Conservation (phyloP, 768 basidiomycete genomes). For the Tulasnella sp. region DNA sequence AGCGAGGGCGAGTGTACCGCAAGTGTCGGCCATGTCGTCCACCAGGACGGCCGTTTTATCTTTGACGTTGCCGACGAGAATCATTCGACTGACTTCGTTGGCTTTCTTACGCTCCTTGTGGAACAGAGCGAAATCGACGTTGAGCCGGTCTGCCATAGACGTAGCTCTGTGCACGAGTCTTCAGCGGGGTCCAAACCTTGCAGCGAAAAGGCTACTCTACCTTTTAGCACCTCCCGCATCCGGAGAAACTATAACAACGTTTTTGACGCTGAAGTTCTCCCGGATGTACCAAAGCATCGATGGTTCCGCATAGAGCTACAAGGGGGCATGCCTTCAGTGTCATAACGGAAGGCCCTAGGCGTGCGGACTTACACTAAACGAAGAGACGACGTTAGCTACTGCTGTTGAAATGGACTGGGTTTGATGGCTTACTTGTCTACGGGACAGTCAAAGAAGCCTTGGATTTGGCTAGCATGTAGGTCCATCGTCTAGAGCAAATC, state of each 20-base stretch:
- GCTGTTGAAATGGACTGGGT: neutral
- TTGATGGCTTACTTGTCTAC: constrained; percentile 83
- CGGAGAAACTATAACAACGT: constrained; percentile 93
- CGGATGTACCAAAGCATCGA: constrained; percentile 94
- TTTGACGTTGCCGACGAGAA: constrained; percentile 89
- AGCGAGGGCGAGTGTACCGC: constrained; percentile 89
- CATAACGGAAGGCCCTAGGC: neutral
- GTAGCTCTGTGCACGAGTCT: constrained; percentile 64
- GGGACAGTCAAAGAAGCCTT: constrained; percentile 99
- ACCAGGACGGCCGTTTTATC: constrained; percentile 92
- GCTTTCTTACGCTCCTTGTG: constrained; percentile 99
- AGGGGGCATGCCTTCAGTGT: constrained; percentile 27
- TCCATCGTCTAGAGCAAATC: constrained; percentile 83
- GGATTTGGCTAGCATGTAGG: constrained; percentile 96
- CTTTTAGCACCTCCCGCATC: constrained; percentile 98
- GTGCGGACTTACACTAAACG: constrained; percentile 27
- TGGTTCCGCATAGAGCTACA: constrained; percentile 89
- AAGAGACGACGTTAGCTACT: neutral
- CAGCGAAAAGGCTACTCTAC: constrained; percentile 41
- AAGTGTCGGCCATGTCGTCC: constrained; percentile 98
- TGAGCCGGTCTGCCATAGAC: constrained; percentile 91
- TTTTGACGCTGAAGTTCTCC: constrained; percentile 74
- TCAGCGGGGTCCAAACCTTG: neutral
- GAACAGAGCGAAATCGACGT: constrained; percentile 97
- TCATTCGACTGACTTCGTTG: constrained; percentile 91